Conservation (phyloP, 73 alveolate genomes). For the Vitrella brassicaformis region DNA sequence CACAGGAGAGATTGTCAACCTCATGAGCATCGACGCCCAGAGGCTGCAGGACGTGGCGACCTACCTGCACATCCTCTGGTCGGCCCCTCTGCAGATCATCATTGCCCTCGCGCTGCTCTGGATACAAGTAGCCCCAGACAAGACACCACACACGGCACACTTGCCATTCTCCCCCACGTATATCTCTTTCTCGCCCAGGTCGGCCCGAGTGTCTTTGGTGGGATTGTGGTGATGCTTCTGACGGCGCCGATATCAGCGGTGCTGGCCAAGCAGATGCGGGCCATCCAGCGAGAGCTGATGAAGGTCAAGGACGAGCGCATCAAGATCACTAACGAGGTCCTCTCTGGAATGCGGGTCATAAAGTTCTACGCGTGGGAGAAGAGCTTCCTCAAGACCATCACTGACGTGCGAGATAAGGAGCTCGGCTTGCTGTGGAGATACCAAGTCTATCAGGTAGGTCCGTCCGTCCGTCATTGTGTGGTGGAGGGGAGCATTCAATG, state of each 20-base stretch:
- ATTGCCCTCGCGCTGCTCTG: constrained; percentile 12
- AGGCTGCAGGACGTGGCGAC: constrained; percentile 14
- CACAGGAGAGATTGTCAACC: constrained; percentile 1
- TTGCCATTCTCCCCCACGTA: too few species aligned
- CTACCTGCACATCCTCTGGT: constrained; percentile 18
- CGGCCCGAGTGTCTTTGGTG: neutral
- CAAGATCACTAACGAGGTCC: constrained; percentile 4
- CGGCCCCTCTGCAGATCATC: constrained; percentile 18
- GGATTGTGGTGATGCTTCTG: constrained; percentile 13
- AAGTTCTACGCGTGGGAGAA: constrained; percentile 24
- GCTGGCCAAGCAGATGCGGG: constrained; percentile 7
- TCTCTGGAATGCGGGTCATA: neutral
- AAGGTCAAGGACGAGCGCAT: constrained; percentile 23
- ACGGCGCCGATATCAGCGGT: constrained; percentile 10
- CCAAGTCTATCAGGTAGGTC: too few species aligned
- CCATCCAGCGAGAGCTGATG: constrained; percentile 19
- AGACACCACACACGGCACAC: too few species aligned
- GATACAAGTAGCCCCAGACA: neutral
- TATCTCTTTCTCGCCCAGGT: too few species aligned
- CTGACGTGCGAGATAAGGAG: constrained; percentile 12
- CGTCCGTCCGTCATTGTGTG: too few species aligned
- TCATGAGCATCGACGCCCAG: constrained; percentile 25
- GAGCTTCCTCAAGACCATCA: constrained; percentile 7
- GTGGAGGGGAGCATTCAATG: too few species aligned
- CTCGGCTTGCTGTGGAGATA: constrained; percentile 6